These are phyloP conservation scores for Mycena crocata DNA, from an alignment of 768 basidiomycete species.

Conservation along the genomic window DNA sequence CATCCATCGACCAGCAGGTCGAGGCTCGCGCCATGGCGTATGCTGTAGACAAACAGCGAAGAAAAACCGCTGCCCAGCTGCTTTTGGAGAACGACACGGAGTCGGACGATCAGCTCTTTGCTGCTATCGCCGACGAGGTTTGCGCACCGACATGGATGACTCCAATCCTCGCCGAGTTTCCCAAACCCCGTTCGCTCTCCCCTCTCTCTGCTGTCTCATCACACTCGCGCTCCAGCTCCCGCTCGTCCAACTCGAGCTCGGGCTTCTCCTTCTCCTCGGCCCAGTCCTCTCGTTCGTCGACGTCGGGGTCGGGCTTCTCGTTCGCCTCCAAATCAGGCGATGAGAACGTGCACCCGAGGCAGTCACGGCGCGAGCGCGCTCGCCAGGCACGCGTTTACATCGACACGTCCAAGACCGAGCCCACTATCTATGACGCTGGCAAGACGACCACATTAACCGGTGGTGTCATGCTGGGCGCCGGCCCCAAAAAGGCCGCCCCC, in stretches of 20 bases:
- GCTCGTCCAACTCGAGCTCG: slow-evolving; percentile 78
- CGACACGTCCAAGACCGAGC: slow-evolving; percentile 79
- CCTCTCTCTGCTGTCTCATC: slow-evolving; percentile 70
- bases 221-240: slow-evolving; percentile 67
- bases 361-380: slow-evolving; percentile 76
- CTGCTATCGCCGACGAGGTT: slow-evolving; percentile 79
- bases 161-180: slow-evolving; percentile 72
- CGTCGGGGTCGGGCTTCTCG: slow-evolving; percentile 52
- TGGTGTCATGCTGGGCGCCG: slow-evolving; percentile 86
- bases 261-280: slow-evolving; percentile 67
- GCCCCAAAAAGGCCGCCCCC: slow-evolving; percentile 45
- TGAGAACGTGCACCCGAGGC: slow-evolving; percentile 50
- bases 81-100: slow-evolving; percentile 77
- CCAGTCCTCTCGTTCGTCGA: slow-evolving; percentile 60
- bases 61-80: slow-evolving; percentile 80
- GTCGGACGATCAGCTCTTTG: slow-evolving; percentile 79
- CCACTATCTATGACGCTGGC: slow-evolving; percentile 88
- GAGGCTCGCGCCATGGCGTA: slow-evolving; percentile 13
- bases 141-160: slow-evolving; percentile 76
- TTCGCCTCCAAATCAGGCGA: slow-evolving; percentile 42
- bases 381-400: slow-evolving; percentile 79
- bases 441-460: slow-evolving; percentile 91
- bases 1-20: slow-evolving; percentile 35
- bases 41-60: slow-evolving; percentile 23
- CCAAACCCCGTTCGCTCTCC: slow-evolving; percentile 65